Evolutionary conservation across 352 stramenopile species (phyloP).

Genomic region (Stephanocyclus meneghinianus): DNA sequence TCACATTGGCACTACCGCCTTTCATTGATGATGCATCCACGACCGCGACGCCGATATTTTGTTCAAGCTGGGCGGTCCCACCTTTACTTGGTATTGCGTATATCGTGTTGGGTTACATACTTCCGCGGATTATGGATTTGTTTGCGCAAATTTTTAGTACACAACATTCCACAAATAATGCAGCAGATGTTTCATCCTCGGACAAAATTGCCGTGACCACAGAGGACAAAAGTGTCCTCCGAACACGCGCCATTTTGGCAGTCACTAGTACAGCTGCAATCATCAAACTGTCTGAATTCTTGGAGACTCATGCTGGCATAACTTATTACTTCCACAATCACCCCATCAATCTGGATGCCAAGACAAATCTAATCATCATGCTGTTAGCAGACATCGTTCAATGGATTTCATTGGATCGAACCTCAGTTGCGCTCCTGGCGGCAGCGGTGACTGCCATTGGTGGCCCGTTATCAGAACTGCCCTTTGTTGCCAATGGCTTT

Average conservation of each 20-base stretch:
- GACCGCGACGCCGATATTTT: slow-evolving; percentile 32
- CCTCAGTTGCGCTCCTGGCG: slow-evolving; percentile 52
- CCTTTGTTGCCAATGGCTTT: slow-evolving; percentile 72
- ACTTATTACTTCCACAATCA: slow-evolving; percentile 10
- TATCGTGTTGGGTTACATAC: slow-evolving; percentile 74
- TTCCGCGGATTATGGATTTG: slow-evolving; percentile 63
- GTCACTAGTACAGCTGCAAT: slow-evolving; percentile 72
- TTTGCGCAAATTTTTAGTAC: neutral
- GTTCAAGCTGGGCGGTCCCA: slow-evolving; percentile 73
- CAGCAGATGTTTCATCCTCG: neutral
- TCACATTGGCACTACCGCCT: slow-evolving; percentile 39
- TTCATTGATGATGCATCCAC: neutral
- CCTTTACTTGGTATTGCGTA: slow-evolving; percentile 79
- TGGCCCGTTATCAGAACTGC: slow-evolving; percentile 73
- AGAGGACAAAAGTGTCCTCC: slow-evolving; percentile 27
- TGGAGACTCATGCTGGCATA: slow-evolving; percentile 54
- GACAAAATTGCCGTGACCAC: slow-evolving; percentile 2
- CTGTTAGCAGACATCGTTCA: slow-evolving; percentile 54
- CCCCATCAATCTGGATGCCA: slow-evolving; percentile 23
- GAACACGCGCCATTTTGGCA: slow-evolving; percentile 61
- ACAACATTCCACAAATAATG: neutral
- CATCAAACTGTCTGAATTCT: slow-evolving; percentile 78
- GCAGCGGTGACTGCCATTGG: slow-evolving; percentile 65
- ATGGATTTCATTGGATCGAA: slow-evolving; percentile 71
- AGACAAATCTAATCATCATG: slow-evolving; percentile 57